phyloP scores from a whole-genome alignment of 2,329 filamentous ascomycete genomes.

The Zymoseptoria tritici region DNA sequence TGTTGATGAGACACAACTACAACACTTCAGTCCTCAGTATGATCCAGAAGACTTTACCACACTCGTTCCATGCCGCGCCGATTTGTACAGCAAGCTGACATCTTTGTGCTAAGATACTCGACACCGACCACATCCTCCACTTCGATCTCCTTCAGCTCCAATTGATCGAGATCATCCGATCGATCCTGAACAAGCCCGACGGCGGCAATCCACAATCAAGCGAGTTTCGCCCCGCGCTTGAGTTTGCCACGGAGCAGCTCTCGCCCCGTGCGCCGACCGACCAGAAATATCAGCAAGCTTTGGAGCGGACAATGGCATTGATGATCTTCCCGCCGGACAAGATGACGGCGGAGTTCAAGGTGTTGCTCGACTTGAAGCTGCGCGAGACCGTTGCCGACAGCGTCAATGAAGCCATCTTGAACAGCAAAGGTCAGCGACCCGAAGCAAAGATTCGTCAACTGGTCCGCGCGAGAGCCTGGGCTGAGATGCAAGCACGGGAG shows the following conservation, averaged over 20 bases:
- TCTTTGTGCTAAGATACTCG: constrained; percentile 61
- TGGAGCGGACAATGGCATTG: constrained; percentile 89
- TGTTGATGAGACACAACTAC: constrained; percentile 81
- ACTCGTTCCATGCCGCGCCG: background rate
- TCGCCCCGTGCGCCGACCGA: constrained; percentile 80
- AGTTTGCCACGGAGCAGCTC: constrained; percentile 81
- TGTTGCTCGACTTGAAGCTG: constrained; percentile 69
- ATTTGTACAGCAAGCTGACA: constrained; percentile 7
- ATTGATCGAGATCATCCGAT: constrained; percentile 84
- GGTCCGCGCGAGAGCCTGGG: constrained; percentile 76
- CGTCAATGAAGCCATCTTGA: constrained; percentile 84
- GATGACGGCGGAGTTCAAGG: constrained; percentile 66
- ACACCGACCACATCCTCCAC: constrained; percentile 73
- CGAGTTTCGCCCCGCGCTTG: constrained; percentile 72
- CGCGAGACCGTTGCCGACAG: constrained; percentile 75
- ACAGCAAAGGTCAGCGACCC: constrained; percentile 61
- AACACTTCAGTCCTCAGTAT: constrained; percentile 80
- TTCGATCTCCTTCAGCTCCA: constrained; percentile 87
- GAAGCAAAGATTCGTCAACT: constrained; percentile 78
- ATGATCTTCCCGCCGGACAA: constrained; percentile 80
- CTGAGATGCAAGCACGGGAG: constrained; percentile 56
- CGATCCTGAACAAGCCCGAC: constrained; percentile 39
- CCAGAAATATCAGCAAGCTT: constrained; percentile 70
- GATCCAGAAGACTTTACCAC: constrained; percentile 42
- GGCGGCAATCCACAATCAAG: constrained; percentile 51